Conservation (phyloP, 129 eudicot genomes). For the Kitagawia praeruptora region DNA sequence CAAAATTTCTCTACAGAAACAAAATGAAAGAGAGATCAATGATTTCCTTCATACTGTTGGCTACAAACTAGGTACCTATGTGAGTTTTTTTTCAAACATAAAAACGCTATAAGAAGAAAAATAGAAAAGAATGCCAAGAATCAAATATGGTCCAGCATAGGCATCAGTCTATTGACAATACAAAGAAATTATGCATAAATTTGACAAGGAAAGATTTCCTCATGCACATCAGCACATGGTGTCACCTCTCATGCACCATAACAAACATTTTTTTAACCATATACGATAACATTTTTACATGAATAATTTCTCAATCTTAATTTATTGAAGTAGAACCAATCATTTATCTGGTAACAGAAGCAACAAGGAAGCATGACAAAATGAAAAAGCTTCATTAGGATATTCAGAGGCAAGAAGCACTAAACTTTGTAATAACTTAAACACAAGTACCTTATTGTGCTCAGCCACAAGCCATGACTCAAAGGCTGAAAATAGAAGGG, state of each 20-base stretch:
- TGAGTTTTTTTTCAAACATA: background rate
- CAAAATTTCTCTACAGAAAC: constrained; percentile 75
- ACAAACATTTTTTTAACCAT: background rate
- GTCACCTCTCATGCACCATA: background rate
- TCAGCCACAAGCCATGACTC: constrained; percentile 99
- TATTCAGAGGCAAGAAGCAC: background rate
- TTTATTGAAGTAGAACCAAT: no score
- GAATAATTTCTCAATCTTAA: background rate
- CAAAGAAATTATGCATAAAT: background rate
- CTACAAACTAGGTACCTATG: background rate
- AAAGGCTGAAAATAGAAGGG: constrained; percentile 92
- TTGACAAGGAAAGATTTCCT: background rate
- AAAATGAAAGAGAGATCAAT: constrained; percentile 11
- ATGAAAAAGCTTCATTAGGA: background rate
- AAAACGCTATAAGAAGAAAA: background rate
- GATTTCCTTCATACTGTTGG: background rate
- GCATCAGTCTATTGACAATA: background rate
- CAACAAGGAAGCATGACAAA: background rate
- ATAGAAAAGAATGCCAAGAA: background rate
- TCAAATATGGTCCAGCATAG: background rate
- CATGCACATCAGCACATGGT: background rate
- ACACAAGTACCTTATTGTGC: constrained; percentile 66
- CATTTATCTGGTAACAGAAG: background rate
- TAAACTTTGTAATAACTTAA: background rate
- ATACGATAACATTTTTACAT: background rate